Evolutionary conservation across 2,329 filamentous ascomycete species (phyloP).

Genomic region (Fusarium succisae): DNA sequence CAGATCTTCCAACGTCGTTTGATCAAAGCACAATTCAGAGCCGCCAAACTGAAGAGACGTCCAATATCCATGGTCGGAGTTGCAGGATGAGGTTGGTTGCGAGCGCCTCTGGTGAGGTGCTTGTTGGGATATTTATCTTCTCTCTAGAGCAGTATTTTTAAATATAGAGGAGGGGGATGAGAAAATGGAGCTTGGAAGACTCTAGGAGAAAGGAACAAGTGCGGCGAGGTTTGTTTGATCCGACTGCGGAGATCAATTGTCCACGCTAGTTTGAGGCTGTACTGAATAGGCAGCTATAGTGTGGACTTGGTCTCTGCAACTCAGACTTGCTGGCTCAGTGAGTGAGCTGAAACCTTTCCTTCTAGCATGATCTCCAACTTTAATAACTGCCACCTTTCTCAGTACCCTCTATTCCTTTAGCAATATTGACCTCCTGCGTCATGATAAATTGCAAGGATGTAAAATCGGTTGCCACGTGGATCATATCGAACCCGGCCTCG

Average conservation of each 20-base stretch:
- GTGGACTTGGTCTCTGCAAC: background rate
- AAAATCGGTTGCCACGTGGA: background rate
- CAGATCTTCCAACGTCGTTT: too few relatives aligned
- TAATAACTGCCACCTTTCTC: background rate
- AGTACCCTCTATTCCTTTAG: background rate
- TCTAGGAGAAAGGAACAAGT: background rate
- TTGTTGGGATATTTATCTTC: rapidly evolving
- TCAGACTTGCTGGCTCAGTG: rapidly evolving
- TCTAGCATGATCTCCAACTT: rapidly evolving
- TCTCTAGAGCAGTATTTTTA: background rate
- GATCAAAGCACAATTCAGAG: too few relatives aligned
- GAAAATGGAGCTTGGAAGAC: rapidly evolving
- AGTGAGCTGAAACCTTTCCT: rapidly evolving
- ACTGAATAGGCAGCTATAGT: background rate
- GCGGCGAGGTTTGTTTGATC: background rate
- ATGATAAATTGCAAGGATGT: background rate
- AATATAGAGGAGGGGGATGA: too few relatives aligned
- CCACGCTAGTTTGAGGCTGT: background rate
- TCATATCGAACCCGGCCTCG: background rate
- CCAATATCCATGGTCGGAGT: rapidly evolving
- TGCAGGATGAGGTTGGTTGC: rapidly evolving
- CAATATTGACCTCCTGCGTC: background rate
- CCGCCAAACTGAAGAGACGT: too few relatives aligned
- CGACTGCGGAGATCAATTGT: background rate
- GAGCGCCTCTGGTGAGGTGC: rapidly evolving